Evolutionary conservation across 768 basidiomycete species (phyloP).

Genomic region (Boletus pseudopeckii): DNA sequence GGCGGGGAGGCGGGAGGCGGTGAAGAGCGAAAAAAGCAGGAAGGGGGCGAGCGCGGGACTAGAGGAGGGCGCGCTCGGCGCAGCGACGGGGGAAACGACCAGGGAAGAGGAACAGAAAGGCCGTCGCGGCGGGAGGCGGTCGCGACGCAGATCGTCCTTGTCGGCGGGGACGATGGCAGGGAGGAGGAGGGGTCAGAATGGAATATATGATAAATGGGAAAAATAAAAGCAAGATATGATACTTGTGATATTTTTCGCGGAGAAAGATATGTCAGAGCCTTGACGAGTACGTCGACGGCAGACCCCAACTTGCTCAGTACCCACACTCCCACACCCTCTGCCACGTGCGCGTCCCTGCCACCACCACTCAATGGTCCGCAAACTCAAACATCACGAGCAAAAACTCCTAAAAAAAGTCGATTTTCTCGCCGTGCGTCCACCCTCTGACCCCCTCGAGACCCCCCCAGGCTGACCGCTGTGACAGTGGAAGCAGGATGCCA

Average conservation of each 20-base stretch:
- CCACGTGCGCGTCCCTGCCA: conserved; percentile 29
- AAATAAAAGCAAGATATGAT: conserved; percentile 29
- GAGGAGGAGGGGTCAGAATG: neutral
- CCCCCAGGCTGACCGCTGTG: neutral
- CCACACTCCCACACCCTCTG: conserved; percentile 28
- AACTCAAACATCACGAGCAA: conserved; percentile 95
- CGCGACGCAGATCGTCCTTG: conserved; percentile 18
- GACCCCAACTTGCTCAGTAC: conserved; percentile 21
- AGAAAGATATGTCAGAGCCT: conserved; percentile 26
- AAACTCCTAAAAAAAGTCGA: conserved; percentile 95
- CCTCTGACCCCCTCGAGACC: neutral
- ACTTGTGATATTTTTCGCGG: conserved; percentile 25
- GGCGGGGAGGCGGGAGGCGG: conserved; percentile 1
- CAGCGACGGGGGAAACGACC: conserved; percentile 1
- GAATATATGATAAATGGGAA: conserved; percentile 12
- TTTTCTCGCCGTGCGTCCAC: conserved; percentile 75
- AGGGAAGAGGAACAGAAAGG: conserved; percentile 2
- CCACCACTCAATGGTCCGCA: conserved; percentile 76
- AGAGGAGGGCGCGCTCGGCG: conserved; percentile 3
- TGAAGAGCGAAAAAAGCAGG: conserved; percentile 4
- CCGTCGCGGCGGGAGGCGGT: conserved; percentile 11
- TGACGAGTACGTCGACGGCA: conserved; percentile 31
- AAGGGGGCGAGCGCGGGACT: neutral
- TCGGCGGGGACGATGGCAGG: neutral
- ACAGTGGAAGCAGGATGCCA: conserved; percentile 96